Evolutionary conservation across 257 asterid species (phyloP), one percentile per base, ranked within the genome.

Genomic region (Cynanchum wilfordii): DNA sequence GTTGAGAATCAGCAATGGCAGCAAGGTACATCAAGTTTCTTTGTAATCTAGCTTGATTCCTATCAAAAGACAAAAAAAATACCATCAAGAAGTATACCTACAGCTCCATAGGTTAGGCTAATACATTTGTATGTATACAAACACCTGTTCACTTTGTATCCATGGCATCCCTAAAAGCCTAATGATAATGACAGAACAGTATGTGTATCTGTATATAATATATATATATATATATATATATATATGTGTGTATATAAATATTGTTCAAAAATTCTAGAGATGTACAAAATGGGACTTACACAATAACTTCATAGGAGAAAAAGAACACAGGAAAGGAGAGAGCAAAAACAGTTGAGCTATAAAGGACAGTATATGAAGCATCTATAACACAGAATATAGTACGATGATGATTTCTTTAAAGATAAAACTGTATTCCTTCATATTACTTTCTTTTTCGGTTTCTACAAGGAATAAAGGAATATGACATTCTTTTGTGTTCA

Each of bases 1-100:
- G 99, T 70, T 91, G 99, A 24, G 98, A 88, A 86, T 94, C 99
- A 29, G 99, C 99, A 54, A 94, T 94, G 9, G 99, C 98, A 25
- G 99, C 99, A 5, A 94, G 95, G 72, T 91, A 94, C 99, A 94
- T 94, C 77, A 94, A 84, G 81, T 94, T 94, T 63, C 96, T 84
- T 81, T 94, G 99, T 5, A 94, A 88, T 71, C 91, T 84, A 1
- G 97, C 98, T 75, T 90, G 98, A 72, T 89, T 88, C 82, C 99
- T 94, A 81, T 47, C 62, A 56, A 59, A 29, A 73, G 13, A 73
- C 3, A 40, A 24, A 60, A 70, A 36, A 36, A 81, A 55, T 33
- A 8, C 16, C n/a, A 36, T 33, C 49, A 20, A 36, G 40, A 7
- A 19, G 49, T 22, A 8, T 59, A 27, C 66, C 66, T 13, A 27